Evolutionary conservation across 441 rosid genomes (phyloP), one percentile per base, ranked within the genome.

Genomic region (Omphalea diandra): DNA sequence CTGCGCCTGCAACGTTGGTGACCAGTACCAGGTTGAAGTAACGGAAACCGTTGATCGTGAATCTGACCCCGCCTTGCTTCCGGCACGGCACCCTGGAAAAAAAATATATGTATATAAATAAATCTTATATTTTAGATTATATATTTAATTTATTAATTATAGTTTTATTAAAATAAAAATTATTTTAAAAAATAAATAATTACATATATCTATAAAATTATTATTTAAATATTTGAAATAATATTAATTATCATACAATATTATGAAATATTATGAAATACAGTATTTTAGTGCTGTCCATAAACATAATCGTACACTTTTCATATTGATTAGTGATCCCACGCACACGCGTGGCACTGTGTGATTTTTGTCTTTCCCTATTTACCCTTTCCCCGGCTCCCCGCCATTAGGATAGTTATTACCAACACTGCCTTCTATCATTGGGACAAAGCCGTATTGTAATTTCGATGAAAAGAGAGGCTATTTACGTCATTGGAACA

Each of bases 1-100:
- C 81, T 29, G 81, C 79, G 7, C 81, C 81, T 40, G 79, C 81
- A 1, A 78, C 81, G 76, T 75, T 75, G 14, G 76, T 75, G 14
- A 75, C 31, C 32, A 78, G 29, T 3, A 78, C 73, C 73, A 78
- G 41, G 68, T 78, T 78, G 73, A 78, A 78, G 78, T 78, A 78
- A 41, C 75, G 73, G 71, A 75, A 75, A 12, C 81, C 81, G 76
- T 78, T 78, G 26, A 78, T 63, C 0, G 79, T 74, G 73, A 74
- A 78, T 60, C 81, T 67, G 20, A 78, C 75, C 18, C 81, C 81
- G 7, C 81, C 79, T 3, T 49, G 60, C 63, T 67, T 78, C 78
- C 70, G 63, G 75, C 81, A 78, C 1, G 71, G 71, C 1, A 78
- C 58, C 70, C 81, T 78, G 73, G 24, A 33, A 50, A 29, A 12